These are phyloP conservation scores for Amanita rubescens DNA, from an alignment of 768 basidiomycete species.

Conservation along the genomic window DNA sequence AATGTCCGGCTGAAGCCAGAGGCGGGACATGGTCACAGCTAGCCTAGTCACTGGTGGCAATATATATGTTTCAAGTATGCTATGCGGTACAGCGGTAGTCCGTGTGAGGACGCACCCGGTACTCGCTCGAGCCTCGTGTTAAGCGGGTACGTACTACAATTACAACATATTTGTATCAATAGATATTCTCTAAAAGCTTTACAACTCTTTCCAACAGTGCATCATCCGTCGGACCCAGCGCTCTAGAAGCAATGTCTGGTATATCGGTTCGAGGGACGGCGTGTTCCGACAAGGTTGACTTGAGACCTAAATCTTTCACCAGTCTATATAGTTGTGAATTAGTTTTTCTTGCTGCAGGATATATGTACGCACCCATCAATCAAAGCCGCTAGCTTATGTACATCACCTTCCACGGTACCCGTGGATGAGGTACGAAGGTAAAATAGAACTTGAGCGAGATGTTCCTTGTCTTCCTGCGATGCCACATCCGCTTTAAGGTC, in stretches of 20 bases:
- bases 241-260: constrained; percentile 40
- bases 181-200: constrained; percentile 41
- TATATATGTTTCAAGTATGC: too few species aligned
- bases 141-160: neutral
- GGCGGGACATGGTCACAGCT: neutral
- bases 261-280: constrained; percentile 55
- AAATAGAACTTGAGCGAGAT: constrained; percentile 39
- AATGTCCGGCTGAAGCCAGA: neutral
- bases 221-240: constrained; percentile 36
- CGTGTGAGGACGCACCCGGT: too few species aligned
- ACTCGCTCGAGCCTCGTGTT: too few species aligned
- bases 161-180: constrained; percentile 17
- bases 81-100: too few species aligned
- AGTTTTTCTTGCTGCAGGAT: constrained; percentile 26
- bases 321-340: too few species aligned
- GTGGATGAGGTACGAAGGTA: constrained; percentile 55
- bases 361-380: constrained; percentile 43
- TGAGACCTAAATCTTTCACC: too few species aligned
- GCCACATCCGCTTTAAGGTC: constrained; percentile 49
- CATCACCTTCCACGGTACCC: constrained; percentile 52
- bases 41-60: neutral
- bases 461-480: constrained; percentile 21
- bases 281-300: constrained; percentile 40
- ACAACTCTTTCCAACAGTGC: constrained; percentile 34
- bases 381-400: constrained; percentile 40